Evolutionary conservation across 768 basidiomycete genomes (phyloP), one percentile per base, ranked within the genome.

Genomic region (Amanita fuliginea): DNA sequence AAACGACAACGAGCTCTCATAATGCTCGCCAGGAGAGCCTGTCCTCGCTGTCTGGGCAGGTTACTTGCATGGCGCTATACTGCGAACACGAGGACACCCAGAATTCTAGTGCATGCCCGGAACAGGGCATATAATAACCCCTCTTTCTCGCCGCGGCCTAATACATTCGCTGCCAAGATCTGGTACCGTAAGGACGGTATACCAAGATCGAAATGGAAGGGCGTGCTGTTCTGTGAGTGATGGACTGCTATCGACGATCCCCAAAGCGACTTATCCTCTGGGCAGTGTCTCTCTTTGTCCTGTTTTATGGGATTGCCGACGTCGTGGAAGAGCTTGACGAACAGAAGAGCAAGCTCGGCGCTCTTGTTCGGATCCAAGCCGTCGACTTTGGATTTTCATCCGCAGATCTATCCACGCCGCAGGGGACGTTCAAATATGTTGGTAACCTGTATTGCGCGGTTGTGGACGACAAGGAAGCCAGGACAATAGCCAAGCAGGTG

Each of bases 161-260:
- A 49, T 28, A 45, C 42, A 16, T 16, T 51, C 3, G 26, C 26
- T 10, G 43, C 50, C 18, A 51, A 30, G 36, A 18, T 51, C 9
- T 51, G 51, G 51, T 46, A 35, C 24, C 14, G 35, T 24, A 51
- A 51, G 45, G 51, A 51, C 33, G 51, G 51, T 3, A 22, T 35
- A 4, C 51, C 43, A 22, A 45, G 51, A 22, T 51, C 43, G 13
- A 46, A 46, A 26, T 39, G 35, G 42, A 51, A 51, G 21, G 43
- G 43, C 14, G 18, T 32, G 35, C 9, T 37, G 10, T 39, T 28
- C 34, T 33, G 51, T 46, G 45, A 30, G 40, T 44, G 8, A 13
- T 19, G 30, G 30, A 1, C 6, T 18, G 9, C 11, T n/a, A 7
- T n/a, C 30, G 7, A 35, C 18, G 6, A 6, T 14, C 41, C 6